Evolutionary conservation across 2,329 filamentous ascomycete genomes (phyloP), one percentile per base, ranked within the genome.

Genomic region (Chaetothyriales sp.): DNA sequence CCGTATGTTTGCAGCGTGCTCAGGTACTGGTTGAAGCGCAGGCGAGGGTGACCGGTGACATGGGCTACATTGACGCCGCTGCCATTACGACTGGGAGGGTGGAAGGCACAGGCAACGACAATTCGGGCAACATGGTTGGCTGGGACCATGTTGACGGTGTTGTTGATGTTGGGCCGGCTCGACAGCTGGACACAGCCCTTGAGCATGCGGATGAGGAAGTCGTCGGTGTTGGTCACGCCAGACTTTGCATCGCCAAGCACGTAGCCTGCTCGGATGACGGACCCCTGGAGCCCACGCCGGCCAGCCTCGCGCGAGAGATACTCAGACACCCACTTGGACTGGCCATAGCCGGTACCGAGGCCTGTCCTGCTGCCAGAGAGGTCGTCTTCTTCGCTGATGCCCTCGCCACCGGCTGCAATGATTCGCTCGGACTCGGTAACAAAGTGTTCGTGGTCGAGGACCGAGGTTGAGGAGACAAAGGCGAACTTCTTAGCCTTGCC

Each of bases 131-230:
- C 88, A 58, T 94, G 86, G 55, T 80, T 80, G 22, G 95, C 88
- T 0, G 90, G 89, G 0, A 95, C 84, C 65, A 83, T 80, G 70
- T 95, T 96, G 66, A 95, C 80, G 0, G 86, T 86, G 70, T 95
- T 96, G 64, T 74, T 68, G 59, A 95, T 93, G 58, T 78, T 75
- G 1, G 89, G 90, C 0, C 86, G 76, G 2, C 75, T 73, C 2
- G 71, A 71, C 2, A 95, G 73, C 66, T 96, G 89, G 48, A 94
- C 72, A 61, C 87, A 94, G 51, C 87, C 89, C 70, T 95, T 95
- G 51, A 83, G 70, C 69, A 95, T 79, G 42, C 90, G 80, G 57
- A 95, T 77, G 5, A 96, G 70, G 72, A 95, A 96, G 67, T 95
- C 90, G 62, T 96, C 90, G 1, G 81, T 89, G 65, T 83, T 86